Base-by-base conservation (phyloP, 495 filamentous ascomycete genomes). In the Parathielavia hyrcaniae region DNA sequence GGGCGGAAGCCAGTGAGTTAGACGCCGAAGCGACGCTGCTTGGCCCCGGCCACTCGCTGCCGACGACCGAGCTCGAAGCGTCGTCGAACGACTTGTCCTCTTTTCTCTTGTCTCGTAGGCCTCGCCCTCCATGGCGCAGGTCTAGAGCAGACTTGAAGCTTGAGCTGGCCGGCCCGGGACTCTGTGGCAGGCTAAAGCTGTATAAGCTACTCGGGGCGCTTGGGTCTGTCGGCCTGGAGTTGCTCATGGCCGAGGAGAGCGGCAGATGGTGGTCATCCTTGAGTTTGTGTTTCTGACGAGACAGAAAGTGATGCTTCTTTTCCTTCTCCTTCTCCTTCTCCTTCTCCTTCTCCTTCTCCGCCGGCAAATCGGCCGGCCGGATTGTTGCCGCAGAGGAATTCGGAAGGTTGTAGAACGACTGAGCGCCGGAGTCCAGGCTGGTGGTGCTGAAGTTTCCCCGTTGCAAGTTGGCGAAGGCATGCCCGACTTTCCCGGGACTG, bases 341-440 rank as follows among this genome's bases (percentile, higher is more conserved):
- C 66, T 87, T 88, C 45, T 88, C 83, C 64, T 80, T 79, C 10
- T 59, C 57, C 40, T 40, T 59, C 23, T 57, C 45, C 19, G 62
- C 49, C 23, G 62, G 38, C n/a, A 70, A 65, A 58, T 85, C 73
- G 67, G 73, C 65, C 0, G 77, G 64, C 32, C 78, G 71, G 49
- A 96, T 84, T 0, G 91, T 95, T 14, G 86, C 89, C 5, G 87
- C 84, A 1, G 89, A 95, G 2, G 87, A 87, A 71, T 97, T 97
- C 1, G 83, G 84, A 23, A 88, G 74, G 50, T 79, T 90, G 65
- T 97, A 97, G 61, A 96, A 82, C 13, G 88, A 87, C 34, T 85
- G 80, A 36, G 81, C 78, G 56, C 78, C 79, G 9, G 84, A 81
- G 62, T 96, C 90, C 43, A 95, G 72, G 64, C 81, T 92, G 5